These are phyloP conservation scores for Pinus taeda DNA, from an alignment of 75 land plant species.

Conservation along the genomic window DNA sequence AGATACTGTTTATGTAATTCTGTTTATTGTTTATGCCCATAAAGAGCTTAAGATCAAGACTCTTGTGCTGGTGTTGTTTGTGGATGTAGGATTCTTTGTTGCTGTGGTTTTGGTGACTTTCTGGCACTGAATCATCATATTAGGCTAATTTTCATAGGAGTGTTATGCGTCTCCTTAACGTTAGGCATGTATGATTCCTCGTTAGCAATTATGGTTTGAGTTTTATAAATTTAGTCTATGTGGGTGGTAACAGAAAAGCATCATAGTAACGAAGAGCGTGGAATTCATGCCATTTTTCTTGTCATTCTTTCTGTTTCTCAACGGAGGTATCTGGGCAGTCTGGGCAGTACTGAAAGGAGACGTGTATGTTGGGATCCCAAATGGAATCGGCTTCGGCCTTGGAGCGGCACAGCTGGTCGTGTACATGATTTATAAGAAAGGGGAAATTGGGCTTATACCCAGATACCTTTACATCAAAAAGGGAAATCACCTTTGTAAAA, in stretches of 20 bases:
- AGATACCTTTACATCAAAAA: no score
- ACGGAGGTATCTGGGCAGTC: slow-evolving; percentile 56
- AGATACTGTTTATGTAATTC: no score
- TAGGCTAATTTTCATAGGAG: slow-evolving; percentile 23
- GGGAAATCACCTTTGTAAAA: no score
- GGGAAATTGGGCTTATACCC: no score
- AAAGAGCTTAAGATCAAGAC: slow-evolving; percentile 10
- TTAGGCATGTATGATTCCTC: slow-evolving; percentile 46
- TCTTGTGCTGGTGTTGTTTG: slow-evolving; percentile 16
- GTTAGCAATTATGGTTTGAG: slow-evolving; percentile 24
- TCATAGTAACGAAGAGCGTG: slow-evolving; percentile 66
- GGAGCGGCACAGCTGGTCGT: slow-evolving; percentile 37
- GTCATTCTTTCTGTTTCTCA: slow-evolving; percentile 79
- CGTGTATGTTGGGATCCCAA: slow-evolving; percentile 50
- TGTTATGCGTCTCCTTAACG: slow-evolving; percentile 29
- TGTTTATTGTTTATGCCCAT: no score
- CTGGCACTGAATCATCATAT: slow-evolving; percentile 17
- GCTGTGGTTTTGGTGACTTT: slow-evolving; percentile 22
- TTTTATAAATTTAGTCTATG: no score
- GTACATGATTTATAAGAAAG: slow-evolving; percentile 22
- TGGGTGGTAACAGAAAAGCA: slow-evolving; percentile 37
- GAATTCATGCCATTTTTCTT: slow-evolving; percentile 85
- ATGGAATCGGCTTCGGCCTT: slow-evolving; percentile 41
- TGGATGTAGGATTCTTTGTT: slow-evolving; percentile 33
- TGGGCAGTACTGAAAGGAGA: slow-evolving; percentile 55